Conservation (phyloP, 2,329 filamentous ascomycete genomes). For the Aspergillus sp. region DNA sequence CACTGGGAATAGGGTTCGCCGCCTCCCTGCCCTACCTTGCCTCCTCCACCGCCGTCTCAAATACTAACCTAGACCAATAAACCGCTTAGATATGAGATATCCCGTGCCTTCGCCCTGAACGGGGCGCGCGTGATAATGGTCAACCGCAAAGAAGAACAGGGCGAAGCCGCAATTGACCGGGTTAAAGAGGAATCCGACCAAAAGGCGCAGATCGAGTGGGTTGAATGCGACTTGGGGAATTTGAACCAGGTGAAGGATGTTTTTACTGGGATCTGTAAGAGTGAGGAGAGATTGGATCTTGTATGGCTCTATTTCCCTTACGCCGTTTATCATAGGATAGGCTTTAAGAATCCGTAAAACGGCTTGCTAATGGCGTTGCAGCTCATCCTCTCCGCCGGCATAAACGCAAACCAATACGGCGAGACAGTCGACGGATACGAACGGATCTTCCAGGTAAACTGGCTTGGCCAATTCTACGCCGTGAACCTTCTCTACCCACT, state of each 20-base stretch:
- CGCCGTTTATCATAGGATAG: neutral
- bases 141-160: conserved; percentile 16
- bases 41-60: no score
- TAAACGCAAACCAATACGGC: conserved; percentile 44
- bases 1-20: conserved; percentile 39
- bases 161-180: conserved; percentile 31
- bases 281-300: conserved; percentile 42
- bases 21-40: neutral
- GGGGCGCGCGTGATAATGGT: conserved; percentile 15
- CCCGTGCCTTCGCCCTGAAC: conserved; percentile 14
- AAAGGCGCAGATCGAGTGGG: conserved; percentile 41
- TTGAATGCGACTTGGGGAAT: conserved; percentile 44
- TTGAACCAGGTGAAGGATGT: conserved; percentile 40
- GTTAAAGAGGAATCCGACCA: conserved; percentile 29
- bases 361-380: neutral
- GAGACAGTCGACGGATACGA: conserved; percentile 40
- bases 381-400: conserved; percentile 46
- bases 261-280: conserved; percentile 37
- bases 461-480: conserved; percentile 47
- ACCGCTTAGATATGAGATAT: conserved; percentile 9
- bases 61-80: no score
- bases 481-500: conserved; percentile 46
- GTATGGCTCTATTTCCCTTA: neutral
- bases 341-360: no score
- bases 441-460: conserved; percentile 46